These are phyloP conservation scores for Davidsoniella eucalypti DNA, from an alignment of 2,329 filamentous ascomycete species.

Conservation along the genomic window DNA sequence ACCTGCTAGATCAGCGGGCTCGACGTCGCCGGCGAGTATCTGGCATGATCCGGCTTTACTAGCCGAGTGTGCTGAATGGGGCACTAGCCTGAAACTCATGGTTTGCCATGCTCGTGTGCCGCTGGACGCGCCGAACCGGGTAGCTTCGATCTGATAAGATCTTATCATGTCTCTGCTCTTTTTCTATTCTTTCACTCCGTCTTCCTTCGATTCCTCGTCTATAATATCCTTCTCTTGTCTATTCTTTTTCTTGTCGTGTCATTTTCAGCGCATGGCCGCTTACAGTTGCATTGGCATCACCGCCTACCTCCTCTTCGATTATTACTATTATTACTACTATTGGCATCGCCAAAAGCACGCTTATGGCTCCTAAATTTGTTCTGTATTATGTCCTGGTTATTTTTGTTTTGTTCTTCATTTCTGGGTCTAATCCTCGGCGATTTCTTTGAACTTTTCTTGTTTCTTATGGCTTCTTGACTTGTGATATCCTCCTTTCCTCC, in stretches of 20 bases:
- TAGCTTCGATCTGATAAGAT: slow-evolving; percentile 10
- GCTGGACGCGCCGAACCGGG: slow-evolving; percentile 18
- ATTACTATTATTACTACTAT: not conserved
- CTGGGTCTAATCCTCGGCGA: no score
- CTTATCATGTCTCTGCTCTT: not conserved
- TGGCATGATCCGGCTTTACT: slow-evolving; percentile 65
- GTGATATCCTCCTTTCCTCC: not conserved
- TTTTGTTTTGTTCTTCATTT: not conserved
- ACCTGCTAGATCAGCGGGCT: slow-evolving; percentile 22
- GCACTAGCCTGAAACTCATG: slow-evolving; percentile 76
- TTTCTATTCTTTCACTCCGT: not conserved
- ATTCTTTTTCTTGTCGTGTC: not conserved
- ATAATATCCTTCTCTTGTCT: not conserved
- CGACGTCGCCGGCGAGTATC: slow-evolving; percentile 34
- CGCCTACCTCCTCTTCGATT: not conserved
- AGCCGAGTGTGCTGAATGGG: slow-evolving; percentile 69
- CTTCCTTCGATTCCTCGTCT: not conserved
- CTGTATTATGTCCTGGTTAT: not conserved
- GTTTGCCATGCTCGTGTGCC: slow-evolving; percentile 86
- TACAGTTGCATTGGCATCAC: no score
- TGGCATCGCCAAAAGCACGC: not conserved
- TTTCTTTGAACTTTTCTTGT: not conserved
- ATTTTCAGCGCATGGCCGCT: no score
- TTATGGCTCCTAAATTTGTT: not conserved
- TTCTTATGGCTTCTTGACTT: not conserved